Evolutionary conservation across 768 basidiomycete genomes (phyloP), one percentile per base, ranked within the genome.

Genomic region (Termitomyces titanicus): DNA sequence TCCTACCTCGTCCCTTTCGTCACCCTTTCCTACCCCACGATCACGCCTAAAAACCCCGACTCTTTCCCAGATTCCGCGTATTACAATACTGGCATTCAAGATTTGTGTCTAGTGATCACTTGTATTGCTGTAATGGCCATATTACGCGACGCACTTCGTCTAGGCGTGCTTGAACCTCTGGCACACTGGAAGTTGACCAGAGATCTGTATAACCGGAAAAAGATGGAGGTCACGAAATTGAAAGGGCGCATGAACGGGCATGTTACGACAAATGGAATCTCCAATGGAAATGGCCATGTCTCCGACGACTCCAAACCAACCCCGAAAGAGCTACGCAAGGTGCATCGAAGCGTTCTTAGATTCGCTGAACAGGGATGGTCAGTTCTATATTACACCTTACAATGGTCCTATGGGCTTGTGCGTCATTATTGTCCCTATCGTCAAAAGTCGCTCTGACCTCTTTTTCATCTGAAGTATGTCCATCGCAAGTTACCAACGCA

Each of bases 301-400:
- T 58, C 55, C 38, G 53, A 44, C 55, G 68, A 58, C 61, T 58
- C 66, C 33, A 53, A 45, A 43, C 52, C 60, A 18, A 60, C 63
- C 33, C 48, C 67, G 45, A 80, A 75, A 61, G 84, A 90, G 63
- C 73, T 79, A 18, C 82, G 78, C 50, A 80, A 76, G 61, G 74
- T 90, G 55, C 82, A 87, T 56, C 78, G 88, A 65, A 86, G 83
- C 57, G 85, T 94, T 39, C 68, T 90, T 43, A 79, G 97, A 63
- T 98, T 98, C 66, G 92, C 93, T 3, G 97, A 99, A 69, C 97
- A 99, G 72, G 90, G 93, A 54, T 98, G 94, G 92, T 84, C 84
- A 34, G 78, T 86, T 43, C 70, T 92, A 47, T 98, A 96, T 70
- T 94, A 91, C 66, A 73, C 82, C 38, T 53, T 82, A 1, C 89